Evolutionary conservation across 257 asterid species (phyloP).

Genomic region (Solanum clarkiae): DNA sequence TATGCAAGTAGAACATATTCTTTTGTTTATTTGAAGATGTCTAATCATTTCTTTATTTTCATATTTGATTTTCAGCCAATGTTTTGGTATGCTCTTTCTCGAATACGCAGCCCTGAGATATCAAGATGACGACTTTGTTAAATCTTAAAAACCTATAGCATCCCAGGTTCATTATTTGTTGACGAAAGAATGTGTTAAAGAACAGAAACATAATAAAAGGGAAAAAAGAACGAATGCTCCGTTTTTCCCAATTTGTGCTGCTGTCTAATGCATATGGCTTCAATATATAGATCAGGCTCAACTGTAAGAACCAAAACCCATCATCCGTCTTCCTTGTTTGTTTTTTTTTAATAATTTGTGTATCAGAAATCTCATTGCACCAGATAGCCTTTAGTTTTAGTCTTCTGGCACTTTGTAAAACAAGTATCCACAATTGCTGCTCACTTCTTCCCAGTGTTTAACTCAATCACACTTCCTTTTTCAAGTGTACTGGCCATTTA

Average conservation of each 20-base stretch:
- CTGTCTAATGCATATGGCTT: background rate
- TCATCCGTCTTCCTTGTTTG: background rate
- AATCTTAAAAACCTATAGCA: background rate
- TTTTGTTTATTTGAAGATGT: background rate
- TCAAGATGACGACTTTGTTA: background rate
- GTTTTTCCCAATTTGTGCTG: background rate
- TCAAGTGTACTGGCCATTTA: too few relatives aligned
- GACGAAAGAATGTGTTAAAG: background rate
- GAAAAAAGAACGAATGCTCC: background rate
- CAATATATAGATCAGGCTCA: background rate
- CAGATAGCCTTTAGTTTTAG: background rate
- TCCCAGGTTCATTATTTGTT: background rate
- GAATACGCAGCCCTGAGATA: background rate
- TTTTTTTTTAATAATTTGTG: background rate
- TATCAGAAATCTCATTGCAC: background rate
- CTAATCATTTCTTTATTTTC: background rate
- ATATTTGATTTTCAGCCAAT: background rate
- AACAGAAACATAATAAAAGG: background rate
- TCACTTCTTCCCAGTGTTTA: too few relatives aligned
- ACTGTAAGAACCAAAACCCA: background rate
- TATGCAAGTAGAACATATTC: constrained; percentile 1
- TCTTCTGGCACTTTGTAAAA: background rate
- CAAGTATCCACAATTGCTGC: too few relatives aligned
- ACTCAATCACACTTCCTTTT: too few relatives aligned
- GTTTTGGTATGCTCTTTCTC: background rate